phyloP scores from a whole-genome alignment of 768 basidiomycete genomes.

The Cyclocybe aegerita region DNA sequence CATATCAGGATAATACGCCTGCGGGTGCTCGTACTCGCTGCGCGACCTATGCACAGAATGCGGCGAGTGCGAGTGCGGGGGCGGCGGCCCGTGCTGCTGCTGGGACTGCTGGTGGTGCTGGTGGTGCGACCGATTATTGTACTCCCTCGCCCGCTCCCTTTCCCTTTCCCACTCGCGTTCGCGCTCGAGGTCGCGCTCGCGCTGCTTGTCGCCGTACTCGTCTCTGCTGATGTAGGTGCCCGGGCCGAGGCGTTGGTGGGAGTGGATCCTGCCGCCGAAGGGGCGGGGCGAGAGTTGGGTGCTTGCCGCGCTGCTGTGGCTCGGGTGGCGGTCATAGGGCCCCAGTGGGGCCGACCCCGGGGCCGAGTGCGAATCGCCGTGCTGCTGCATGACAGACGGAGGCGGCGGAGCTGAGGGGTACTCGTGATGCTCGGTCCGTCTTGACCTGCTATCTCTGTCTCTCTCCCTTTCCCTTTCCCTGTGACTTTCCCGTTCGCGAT shows the following conservation, averaged over 20 bases:
- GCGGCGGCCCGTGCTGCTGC: slow-evolving; percentile 15
- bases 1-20: slow-evolving; percentile 34
- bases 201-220: slow-evolving; percentile 49
- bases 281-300: slow-evolving; percentile 34
- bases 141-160: slow-evolving; percentile 15
- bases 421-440: slow-evolving; percentile 3
- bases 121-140: background rate
- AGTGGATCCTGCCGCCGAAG: slow-evolving; percentile 48
- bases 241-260: slow-evolving; percentile 68
- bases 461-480: slow-evolving; percentile 31
- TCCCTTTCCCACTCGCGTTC: slow-evolving; percentile 6
- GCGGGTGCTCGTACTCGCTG: slow-evolving; percentile 21
- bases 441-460: slow-evolving; percentile 7
- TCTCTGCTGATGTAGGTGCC: slow-evolving; percentile 56
- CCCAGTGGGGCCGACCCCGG: background rate
- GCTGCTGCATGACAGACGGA: slow-evolving; percentile 12
- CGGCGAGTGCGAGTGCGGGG: slow-evolving; percentile 39
- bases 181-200: slow-evolving; percentile 40
- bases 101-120: slow-evolving; percentile 4
- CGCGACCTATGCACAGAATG: slow-evolving; percentile 36
- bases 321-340: slow-evolving; percentile 25
- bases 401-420: slow-evolving; percentile 33
- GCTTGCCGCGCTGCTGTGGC: slow-evolving; percentile 17
- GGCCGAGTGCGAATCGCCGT: slow-evolving; percentile 26
- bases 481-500: slow-evolving; percentile 46